Evolutionary conservation across 2,329 filamentous ascomycete genomes (phyloP).

Genomic region (Triangularia setosa): DNA sequence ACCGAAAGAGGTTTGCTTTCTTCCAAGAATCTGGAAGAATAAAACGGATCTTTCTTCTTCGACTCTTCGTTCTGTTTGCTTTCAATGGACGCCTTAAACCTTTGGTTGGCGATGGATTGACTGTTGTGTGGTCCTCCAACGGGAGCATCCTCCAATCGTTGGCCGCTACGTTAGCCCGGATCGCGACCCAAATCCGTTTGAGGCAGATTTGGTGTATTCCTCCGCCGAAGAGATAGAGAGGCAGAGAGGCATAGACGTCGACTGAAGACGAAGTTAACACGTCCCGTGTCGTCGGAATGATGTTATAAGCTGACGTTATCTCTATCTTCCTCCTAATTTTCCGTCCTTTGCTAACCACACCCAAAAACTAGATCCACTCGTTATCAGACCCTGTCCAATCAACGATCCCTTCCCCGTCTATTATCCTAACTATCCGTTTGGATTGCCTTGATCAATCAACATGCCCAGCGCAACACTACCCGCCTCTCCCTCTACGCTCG

Average conservation of each 20-base stretch:
- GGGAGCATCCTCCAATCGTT: neutral
- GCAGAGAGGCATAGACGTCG: neutral
- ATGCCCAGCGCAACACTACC: neutral
- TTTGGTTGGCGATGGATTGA: neutral
- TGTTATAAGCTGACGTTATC: neutral
- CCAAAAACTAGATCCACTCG: too few relatives aligned
- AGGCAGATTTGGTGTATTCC: neutral
- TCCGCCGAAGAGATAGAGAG: neutral
- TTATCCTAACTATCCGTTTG: too few relatives aligned
- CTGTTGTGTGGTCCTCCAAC: neutral
- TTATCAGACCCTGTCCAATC: neutral
- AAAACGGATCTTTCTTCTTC: neutral
- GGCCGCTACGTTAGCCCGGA: neutral
- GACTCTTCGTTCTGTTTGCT: neutral
- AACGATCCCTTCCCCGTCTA: neutral
- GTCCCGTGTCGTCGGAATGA: neutral
- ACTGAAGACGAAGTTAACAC: neutral
- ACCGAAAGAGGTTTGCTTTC: neutral
- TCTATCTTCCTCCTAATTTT: neutral
- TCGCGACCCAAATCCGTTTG: neutral
- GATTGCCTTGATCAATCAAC: neutral
- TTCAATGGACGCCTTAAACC: neutral
- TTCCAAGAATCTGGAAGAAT: neutral
- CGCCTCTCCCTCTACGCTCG: neutral
- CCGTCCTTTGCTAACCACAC: too few relatives aligned